Evolutionary conservation across 1,139 yeast species (phyloP).

Genomic region (Yamadazyma friedrichii): DNA sequence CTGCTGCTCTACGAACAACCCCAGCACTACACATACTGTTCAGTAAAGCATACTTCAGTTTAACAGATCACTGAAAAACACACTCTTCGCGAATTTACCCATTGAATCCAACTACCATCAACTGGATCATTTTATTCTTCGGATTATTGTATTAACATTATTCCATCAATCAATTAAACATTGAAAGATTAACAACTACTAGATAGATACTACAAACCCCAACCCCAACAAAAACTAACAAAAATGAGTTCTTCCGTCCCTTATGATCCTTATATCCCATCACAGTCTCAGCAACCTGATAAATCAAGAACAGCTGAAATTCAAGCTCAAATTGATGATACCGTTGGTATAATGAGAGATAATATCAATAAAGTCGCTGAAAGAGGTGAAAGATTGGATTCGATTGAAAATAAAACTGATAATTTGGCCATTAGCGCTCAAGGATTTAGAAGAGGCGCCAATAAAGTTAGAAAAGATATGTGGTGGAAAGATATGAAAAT

Average conservation of each 20-base stretch:
- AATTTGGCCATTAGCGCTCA: slow-evolving; percentile 91
- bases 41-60: too few relatives aligned
- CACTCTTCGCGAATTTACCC: not conserved
- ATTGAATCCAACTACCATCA: not conserved
- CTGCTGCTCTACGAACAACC: too few relatives aligned
- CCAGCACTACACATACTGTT: too few relatives aligned
- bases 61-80: not conserved
- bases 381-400: slow-evolving; percentile 89
- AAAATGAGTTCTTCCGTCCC: slow-evolving; percentile 80
- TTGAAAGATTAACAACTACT: too few relatives aligned
- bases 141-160: too few relatives aligned
- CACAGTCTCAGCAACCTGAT: slow-evolving; percentile 51
- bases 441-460: slow-evolving; percentile 96
- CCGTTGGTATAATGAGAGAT: slow-evolving; percentile 97
- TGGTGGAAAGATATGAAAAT: slow-evolving; percentile 99
- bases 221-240: not conserved
- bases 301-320: slow-evolving; percentile 77
- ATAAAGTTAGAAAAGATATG: slow-evolving; percentile 97
- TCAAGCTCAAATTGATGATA: slow-evolving; percentile 92
- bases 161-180: too few relatives aligned
- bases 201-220: too few relatives aligned
- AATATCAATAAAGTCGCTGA: slow-evolving; percentile 95
- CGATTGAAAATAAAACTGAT: slow-evolving; percentile 92
- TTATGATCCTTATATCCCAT: slow-evolving; percentile 87
- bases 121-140: too few relatives aligned